Percentiles rank a stretch among this genome's conserved stretches.
phyloP scores from a whole-genome alignment of 1,284 basidiomycete genomes.

The Gymnopus androsaceus region DNA sequence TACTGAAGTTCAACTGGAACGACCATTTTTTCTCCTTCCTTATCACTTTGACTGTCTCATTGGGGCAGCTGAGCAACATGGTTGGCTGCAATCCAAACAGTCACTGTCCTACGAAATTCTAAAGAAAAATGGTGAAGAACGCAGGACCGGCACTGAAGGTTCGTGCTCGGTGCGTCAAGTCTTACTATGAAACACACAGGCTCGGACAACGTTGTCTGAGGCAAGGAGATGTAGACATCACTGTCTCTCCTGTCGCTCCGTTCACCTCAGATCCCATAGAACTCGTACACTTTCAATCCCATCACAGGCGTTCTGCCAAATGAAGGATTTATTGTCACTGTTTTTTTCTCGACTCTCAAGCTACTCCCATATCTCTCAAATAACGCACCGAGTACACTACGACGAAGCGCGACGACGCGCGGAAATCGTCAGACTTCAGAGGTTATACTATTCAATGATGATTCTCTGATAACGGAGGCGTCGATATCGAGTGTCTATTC shows the following conservation, averaged over 20 bases:
- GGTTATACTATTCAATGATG: constrained; percentile 63
- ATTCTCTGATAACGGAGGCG: constrained; percentile 57
- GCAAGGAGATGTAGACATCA: constrained; percentile 47
- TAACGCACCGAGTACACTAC: constrained; percentile 61
- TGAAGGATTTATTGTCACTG: constrained; percentile 23
- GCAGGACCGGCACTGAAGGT: constrained; percentile 21
- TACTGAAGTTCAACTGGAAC: constrained; percentile 56
- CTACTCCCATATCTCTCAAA: constrained; percentile 63
- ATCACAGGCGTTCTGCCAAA: constrained; percentile 21
- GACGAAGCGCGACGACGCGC: constrained; percentile 59
- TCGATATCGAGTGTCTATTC: constrained; percentile 71
- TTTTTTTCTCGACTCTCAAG: constrained; percentile 55
- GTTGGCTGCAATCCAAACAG: constrained; percentile 43
- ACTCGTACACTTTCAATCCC: constrained; percentile 40
- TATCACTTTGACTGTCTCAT: constrained; percentile 61
- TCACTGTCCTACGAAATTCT: constrained; percentile 41
- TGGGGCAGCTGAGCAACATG: constrained; percentile 47
- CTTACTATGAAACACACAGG: constrained; percentile 33
- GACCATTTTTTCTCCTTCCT: constrained; percentile 60
- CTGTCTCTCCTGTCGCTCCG: constrained; percentile 39
- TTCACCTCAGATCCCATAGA: constrained; percentile 48
- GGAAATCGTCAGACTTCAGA: constrained; percentile 47
- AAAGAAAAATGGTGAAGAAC: constrained; percentile 38
- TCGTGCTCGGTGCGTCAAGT: not conserved
- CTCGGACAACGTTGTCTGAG: constrained; percentile 56